A percentile compares a stretch with the other conserved stretches of the same genome.
Conservation (phyloP, 1,284 basidiomycete genomes). For the Prillingera fragicola region DNA sequence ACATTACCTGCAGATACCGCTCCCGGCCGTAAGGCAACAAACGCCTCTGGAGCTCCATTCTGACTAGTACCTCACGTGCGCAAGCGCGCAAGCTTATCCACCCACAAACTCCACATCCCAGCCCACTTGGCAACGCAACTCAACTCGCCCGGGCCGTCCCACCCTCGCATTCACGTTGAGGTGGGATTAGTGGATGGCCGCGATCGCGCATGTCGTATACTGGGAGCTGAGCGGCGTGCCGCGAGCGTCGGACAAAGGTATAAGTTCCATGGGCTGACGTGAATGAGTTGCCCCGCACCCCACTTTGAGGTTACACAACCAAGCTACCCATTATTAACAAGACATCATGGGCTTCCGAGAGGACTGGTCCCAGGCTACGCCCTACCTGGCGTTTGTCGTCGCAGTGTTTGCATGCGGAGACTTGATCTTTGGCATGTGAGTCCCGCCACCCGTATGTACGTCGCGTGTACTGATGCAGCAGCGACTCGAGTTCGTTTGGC, state of each 20-base stretch:
- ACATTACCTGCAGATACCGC: too few species aligned
- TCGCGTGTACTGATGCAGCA: constrained; percentile 1
- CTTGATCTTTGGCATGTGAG: constrained; percentile 23
- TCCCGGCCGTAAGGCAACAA: too few species aligned
- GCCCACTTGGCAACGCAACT: neutral
- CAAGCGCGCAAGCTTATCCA: neutral
- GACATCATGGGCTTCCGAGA: constrained; percentile 4
- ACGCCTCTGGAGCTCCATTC: too few species aligned
- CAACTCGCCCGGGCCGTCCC: neutral
- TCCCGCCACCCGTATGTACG: neutral
- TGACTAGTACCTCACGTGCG: too few species aligned
- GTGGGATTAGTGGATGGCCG: neutral
- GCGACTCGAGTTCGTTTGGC: constrained; percentile 20
- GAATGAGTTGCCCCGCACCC: too few species aligned
- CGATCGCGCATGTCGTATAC: neutral
- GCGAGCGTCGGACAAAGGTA: too few species aligned
- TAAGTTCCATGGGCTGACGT: too few species aligned
- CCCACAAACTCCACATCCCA: neutral
- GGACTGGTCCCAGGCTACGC: constrained; percentile 15
- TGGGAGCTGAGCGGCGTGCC: too few species aligned
- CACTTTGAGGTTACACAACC: too few species aligned
- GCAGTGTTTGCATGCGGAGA: constrained; percentile 16
- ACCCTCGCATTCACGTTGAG: neutral
- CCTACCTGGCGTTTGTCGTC: constrained; percentile 16
- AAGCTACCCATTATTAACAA: too few species aligned